phyloP scores from a whole-genome alignment of 345 rosid genomes.

The Stellera chamaejasme region DNA sequence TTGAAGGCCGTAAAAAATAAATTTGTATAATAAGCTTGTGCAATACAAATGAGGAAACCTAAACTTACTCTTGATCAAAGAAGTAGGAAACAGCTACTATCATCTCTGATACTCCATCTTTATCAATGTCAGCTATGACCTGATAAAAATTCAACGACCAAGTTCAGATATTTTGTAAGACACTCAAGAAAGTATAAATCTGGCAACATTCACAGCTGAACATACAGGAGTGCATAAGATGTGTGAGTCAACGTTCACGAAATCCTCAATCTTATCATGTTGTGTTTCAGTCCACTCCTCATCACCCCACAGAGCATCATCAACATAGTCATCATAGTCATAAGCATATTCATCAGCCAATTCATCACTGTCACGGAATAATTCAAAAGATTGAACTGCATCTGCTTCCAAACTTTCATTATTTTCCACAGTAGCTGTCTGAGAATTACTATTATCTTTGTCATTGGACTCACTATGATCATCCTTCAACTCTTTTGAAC shows the following conservation, averaged over 20 bases:
- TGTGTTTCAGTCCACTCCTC: slow-evolving; percentile 88
- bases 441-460: slow-evolving; percentile 30
- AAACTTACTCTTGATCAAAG: slow-evolving; percentile 91
- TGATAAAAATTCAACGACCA: slow-evolving; percentile 20
- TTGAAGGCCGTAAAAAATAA: slow-evolving; percentile 2
- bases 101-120: slow-evolving; percentile 94
- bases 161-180: not conserved
- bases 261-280: slow-evolving; percentile 86
- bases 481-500: slow-evolving; percentile 36
- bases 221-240: slow-evolving; percentile 95
- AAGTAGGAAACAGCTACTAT: slow-evolving; percentile 90
- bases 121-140: slow-evolving; percentile 98
- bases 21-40: slow-evolving; percentile 5
- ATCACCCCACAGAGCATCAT: slow-evolving; percentile 91
- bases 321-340: slow-evolving; percentile 92
- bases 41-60: not conserved
- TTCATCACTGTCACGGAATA: slow-evolving; percentile 86
- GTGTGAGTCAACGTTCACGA: slow-evolving; percentile 85
- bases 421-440: slow-evolving; percentile 72
- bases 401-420: slow-evolving; percentile 73
- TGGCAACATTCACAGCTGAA: slow-evolving; percentile 16
- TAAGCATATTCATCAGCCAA: slow-evolving; percentile 81
- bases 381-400: slow-evolving; percentile 88
- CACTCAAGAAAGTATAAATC: not conserved
- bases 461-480: slow-evolving; percentile 39